phyloP scores from a whole-genome alignment of 208 protist species.

The Naegleria lovaniensis region DNA sequence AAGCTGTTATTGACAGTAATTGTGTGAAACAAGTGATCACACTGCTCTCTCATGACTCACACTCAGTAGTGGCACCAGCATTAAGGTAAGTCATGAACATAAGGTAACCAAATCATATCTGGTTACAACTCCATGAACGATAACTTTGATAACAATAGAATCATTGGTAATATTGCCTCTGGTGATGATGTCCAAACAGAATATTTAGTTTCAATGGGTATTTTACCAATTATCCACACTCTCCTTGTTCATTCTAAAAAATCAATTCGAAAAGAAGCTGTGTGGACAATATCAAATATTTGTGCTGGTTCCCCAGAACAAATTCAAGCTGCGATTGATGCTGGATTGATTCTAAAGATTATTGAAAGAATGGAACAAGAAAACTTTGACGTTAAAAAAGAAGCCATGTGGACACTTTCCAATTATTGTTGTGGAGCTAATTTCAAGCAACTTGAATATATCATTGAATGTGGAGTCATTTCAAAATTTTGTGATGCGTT shows the following conservation, averaged over 20 bases:
- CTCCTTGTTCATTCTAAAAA: slow-evolving; percentile 73
- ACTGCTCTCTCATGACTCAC: slow-evolving; percentile 63
- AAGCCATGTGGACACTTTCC: slow-evolving; percentile 94
- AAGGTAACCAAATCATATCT: no score
- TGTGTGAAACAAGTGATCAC: slow-evolving; percentile 77
- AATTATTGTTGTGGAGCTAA: slow-evolving; percentile 87
- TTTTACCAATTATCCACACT: slow-evolving; percentile 54
- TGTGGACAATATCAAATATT: slow-evolving; percentile 98
- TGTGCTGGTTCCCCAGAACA: slow-evolving; percentile 88
- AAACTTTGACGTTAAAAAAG: slow-evolving; percentile 93
- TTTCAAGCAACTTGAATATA: slow-evolving; percentile 72
- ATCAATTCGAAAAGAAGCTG: slow-evolving; percentile 94
- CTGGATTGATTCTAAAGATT: slow-evolving; percentile 77
- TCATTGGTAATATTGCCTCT: slow-evolving; percentile 96
- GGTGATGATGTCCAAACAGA: slow-evolving; percentile 93
- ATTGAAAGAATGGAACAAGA: slow-evolving; percentile 58
- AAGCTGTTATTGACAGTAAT: slow-evolving; percentile 83
- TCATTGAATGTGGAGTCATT: not conserved
- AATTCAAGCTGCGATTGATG: slow-evolving; percentile 75
- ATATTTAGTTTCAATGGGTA: slow-evolving; percentile 79
- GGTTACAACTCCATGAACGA: no score
- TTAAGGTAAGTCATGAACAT: no score
- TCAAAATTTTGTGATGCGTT: no score
- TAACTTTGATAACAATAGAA: no score
- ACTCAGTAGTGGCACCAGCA: slow-evolving; percentile 79